These are phyloP conservation scores for Chamaecyparis obtusa DNA, from an alignment of 75 land plant genomes.

Conservation along the genomic window DNA sequence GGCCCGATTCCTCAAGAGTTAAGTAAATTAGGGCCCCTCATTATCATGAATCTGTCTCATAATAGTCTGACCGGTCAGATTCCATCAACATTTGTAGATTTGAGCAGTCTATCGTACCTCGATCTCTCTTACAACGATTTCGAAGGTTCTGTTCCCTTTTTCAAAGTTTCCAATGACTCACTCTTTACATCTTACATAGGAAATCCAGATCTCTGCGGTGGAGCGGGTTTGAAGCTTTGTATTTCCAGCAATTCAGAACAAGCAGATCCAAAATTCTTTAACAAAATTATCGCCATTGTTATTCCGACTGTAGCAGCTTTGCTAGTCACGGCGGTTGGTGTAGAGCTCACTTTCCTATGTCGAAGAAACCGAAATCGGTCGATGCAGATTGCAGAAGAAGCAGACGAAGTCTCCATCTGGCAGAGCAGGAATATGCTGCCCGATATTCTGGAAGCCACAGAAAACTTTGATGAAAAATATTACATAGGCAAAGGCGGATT, in stretches of 20 bases:
- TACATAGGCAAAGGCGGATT: slow-evolving; percentile 78
- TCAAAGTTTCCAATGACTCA: slow-evolving; percentile 16
- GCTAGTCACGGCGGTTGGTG: neutral
- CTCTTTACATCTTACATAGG: slow-evolving; percentile 31
- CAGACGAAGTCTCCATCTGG: neutral
- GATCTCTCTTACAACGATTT: slow-evolving; percentile 63
- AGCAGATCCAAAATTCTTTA: neutral
- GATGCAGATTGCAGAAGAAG: neutral
- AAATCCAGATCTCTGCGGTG: slow-evolving; percentile 55
- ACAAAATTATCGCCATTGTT: slow-evolving; percentile 24
- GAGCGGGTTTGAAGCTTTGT: slow-evolving; percentile 21
- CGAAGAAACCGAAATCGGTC: neutral
- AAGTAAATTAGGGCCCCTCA: slow-evolving; percentile 6
- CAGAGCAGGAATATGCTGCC: neutral
- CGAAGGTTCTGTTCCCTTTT: slow-evolving; percentile 47
- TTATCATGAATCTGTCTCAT: slow-evolving; percentile 22
- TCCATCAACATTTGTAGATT: slow-evolving; percentile 18
- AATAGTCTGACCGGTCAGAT: slow-evolving; percentile 27
- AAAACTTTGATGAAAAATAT: slow-evolving; percentile 57
- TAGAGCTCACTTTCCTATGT: neutral
- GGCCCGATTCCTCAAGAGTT: slow-evolving; percentile 32
- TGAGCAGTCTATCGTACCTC: slow-evolving; percentile 24
- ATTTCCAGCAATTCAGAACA: neutral
- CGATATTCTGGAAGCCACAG: slow-evolving; percentile 67
- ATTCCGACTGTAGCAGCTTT: slow-evolving; percentile 14